Base-by-base conservation (phyloP, 2,329 filamentous ascomycete genomes). In the Colletotrichum magnum region DNA sequence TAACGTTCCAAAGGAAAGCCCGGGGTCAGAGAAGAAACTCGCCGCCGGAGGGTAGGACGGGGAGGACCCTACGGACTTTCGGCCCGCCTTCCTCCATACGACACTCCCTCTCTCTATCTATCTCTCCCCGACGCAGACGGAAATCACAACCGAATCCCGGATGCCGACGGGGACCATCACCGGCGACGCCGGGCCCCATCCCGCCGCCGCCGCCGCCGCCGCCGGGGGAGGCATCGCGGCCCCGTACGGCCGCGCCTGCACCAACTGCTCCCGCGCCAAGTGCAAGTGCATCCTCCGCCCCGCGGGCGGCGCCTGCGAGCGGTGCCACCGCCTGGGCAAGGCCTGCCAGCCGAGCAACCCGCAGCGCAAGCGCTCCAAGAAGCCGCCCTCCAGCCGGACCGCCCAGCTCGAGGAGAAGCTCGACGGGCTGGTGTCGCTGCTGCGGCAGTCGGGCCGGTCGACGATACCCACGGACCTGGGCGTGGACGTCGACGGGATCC, bases 261-360 rank as follows among this genome's bases (percentile, higher is more conserved):
- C 75, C 51, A 81, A 79, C 62, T 85, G 83, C 71, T 77, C 79
- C 54, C 80, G 79, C 54, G 82, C 82, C 41, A 85, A 84, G 64
- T 83, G 83, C 75, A 83, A 82, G 75, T 85, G 83, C 70, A 79
- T 83, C 32, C 75, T 81, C 50, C 75, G 77, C 21, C 67, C 73
- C 3, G 72, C 65, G 13, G 77, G 75, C 12, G 61, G 71, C 6
- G 70, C 57, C 10, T 82, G 80, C 65, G 80, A 82, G 58, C 81
- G 83, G 64, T 85, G 83, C 52, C 74, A 79, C 56, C 80, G 83
- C 5, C 73, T 85, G 1, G 77, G 78, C 24, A 82, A 80, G 69
- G 75, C 80, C 54, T 85, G 83, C 69, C 75, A 77, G 18, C 79
- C 82, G 12, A 79, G 81, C 9, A 72, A 74, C 18, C 77, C 79